Percentiles rank a stretch among this genome's conserved stretches.
Conservation (phyloP, 2,329 filamentous ascomycete genomes). For the Tolypocladium paradoxum region DNA sequence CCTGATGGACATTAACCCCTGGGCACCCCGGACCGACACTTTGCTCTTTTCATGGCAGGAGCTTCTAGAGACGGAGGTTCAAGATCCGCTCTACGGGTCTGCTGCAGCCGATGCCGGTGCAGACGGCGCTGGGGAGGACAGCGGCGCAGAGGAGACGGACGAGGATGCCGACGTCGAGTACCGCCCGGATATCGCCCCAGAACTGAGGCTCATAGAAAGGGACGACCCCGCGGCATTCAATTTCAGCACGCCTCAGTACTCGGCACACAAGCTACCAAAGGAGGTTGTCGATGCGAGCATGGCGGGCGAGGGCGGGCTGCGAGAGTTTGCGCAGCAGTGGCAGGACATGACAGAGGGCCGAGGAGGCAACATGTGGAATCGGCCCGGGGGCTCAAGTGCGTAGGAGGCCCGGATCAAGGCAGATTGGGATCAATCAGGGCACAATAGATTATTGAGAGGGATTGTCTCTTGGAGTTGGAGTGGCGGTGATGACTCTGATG, state of each 20-base stretch:
- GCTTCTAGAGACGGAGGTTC: slow-evolving; percentile 61
- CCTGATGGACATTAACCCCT: slow-evolving; percentile 91
- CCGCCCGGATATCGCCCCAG: slow-evolving; percentile 53
- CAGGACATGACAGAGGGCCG: slow-evolving; percentile 42
- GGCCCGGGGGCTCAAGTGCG: slow-evolving; percentile 9
- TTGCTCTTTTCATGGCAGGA: slow-evolving; percentile 86
- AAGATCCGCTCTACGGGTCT: slow-evolving; percentile 43
- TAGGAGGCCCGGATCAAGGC: background rate
- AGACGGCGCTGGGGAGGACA: slow-evolving; percentile 21
- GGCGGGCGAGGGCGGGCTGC: slow-evolving; percentile 62
- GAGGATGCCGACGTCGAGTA: slow-evolving; percentile 34
- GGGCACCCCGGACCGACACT: slow-evolving; percentile 81
- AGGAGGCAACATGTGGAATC: slow-evolving; percentile 29
- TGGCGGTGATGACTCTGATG: background rate
- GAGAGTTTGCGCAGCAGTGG: slow-evolving; percentile 72
- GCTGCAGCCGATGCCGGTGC: slow-evolving; percentile 16
- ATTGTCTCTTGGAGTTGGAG: background rate
- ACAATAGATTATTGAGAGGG: background rate
- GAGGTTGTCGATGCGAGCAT: slow-evolving; percentile 72
- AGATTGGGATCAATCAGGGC: no score
- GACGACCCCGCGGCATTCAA: slow-evolving; percentile 84
- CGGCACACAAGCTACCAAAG: slow-evolving; percentile 87
- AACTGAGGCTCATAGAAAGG: slow-evolving; percentile 71
- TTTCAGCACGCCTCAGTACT: slow-evolving; percentile 79
- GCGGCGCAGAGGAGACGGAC: slow-evolving; percentile 26